Evolutionary conservation across 1,284 basidiomycete genomes (phyloP), one percentile per base, ranked within the genome.

Genomic region (Lignosus rhinocerotis): DNA sequence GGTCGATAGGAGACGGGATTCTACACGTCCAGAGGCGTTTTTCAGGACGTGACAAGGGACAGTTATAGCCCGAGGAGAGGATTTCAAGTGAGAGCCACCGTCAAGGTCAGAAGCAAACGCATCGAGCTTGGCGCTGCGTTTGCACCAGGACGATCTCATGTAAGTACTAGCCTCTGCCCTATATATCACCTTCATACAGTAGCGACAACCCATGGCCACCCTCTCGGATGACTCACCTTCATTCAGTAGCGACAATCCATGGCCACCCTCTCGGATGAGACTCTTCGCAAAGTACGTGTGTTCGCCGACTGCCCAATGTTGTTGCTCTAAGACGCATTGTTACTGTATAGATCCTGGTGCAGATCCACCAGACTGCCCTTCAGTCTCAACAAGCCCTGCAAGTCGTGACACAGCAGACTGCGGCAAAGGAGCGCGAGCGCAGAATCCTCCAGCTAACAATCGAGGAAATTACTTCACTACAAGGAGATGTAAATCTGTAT

Each of bases 381-480:
- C 83, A 89, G 67, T 91, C 92, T 2, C 92, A 94, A 69, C 83
- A 89, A 56, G 83, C 89, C 32, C 80, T 93, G 47, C 84, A 82
- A 63, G 60, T 92, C 55, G 84, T 91, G 36, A 78, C 78, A 39
- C 88, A 94, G 64, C 93, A 95, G 75, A 82, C 82, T 47, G 71
- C 84, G 14, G 76, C 81, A 33, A 95, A 94, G 73, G 93, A 96
- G 66, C 85, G 92, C 53, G 94, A 95, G 73, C 83, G 88, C 39
- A 85, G 89, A 61, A 93, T 95, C 52, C 76, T 95, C n/a, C 90
- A 94, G 72, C 80, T 96, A 17, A 95, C 93, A 0, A 88, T 89
- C 58, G 84, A 87, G 65, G 91, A 93, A 72, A 85, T 92, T 60
- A 78, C 78, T 43, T 76, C 78, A 21, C 80, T 92, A 49, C 78